Base-by-base conservation (phyloP, 2,329 filamentous ascomycete genomes). In the Metarhizium anisopliae region DNA sequence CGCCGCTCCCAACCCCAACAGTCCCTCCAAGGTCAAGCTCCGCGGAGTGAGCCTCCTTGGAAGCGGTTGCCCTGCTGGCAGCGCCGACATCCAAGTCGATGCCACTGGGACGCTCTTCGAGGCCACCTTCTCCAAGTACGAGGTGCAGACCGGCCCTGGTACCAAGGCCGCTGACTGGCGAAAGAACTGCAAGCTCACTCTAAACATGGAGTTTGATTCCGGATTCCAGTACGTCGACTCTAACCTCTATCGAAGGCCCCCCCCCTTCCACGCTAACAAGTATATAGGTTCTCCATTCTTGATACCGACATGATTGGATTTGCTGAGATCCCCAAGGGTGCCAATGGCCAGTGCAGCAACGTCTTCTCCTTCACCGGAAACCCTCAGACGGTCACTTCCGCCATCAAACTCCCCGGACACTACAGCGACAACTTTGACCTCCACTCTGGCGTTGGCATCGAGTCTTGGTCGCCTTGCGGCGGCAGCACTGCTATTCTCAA, bases 401-500 rank as follows among this genome's bases (percentile, higher is more conserved):
- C n/a, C 13, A 55, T 62, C 30, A 42, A 47, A 1, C 58, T 65
- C 5, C 45, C 50, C 5, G 63, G 63, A 2, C 54, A 55, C 14
- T 64, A 60, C 55, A 59, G 59, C 52, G 63, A 61, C 38, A 52
- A 55, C 52, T 66, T 64, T 40, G 58, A 64, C 25, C 56, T 64
- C 1, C 54, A 60, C 45, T 57, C 60, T 20, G 55, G 51, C 18
- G 50, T 63, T 3, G 62, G 63, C 25, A 56, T 64, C 43, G 47
- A 50, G 13, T 61, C 59, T 11, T 64, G 61, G 62, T 66, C 63
- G 18, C 61, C 59, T 0, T 66, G 63, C 58, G 61, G 63, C 36
- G 63, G 63, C 54, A 61, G 61, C 59, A 64, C 62, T 4, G 63
- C 63, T 7, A 66, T 66, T 53, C 58, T 66, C 36, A 66, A 66